A percentile compares a stretch with the other conserved stretches of the same genome.
phyloP scores from a whole-genome alignment of 1,284 basidiomycete species.

The Singerocomus rubriflavus region DNA sequence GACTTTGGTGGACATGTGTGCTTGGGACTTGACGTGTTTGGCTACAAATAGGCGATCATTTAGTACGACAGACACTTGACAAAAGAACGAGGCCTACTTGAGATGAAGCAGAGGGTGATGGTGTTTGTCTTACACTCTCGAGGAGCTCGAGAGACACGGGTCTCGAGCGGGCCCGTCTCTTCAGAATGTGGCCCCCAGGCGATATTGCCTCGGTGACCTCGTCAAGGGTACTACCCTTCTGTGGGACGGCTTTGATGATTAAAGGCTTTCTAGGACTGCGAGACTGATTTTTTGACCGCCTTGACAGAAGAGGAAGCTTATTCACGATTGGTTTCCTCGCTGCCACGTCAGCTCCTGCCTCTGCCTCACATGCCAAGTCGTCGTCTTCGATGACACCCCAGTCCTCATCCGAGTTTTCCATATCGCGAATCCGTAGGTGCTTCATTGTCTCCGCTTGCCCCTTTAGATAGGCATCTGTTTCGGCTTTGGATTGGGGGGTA shows the following conservation, averaged over 20 bases:
- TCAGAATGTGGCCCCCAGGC: conserved; percentile 68
- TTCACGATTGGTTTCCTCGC: conserved; percentile 24
- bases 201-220: conserved; percentile 68
- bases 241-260: conserved; percentile 32
- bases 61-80: conserved; percentile 1
- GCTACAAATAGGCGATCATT: conserved; percentile 15
- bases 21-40: conserved; percentile 18
- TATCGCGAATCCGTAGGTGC: conserved; percentile 57
- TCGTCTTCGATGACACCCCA: conserved; percentile 39
- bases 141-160: conserved; percentile 65
- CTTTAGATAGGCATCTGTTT: conserved; percentile 60
- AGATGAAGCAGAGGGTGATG: conserved; percentile 37
- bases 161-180: conserved; percentile 64
- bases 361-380: conserved; percentile 50
- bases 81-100: conserved; percentile 35
- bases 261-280: conserved; percentile 27
- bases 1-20: conserved; percentile 13
- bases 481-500: conserved; percentile 58
- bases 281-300: conserved; percentile 27
- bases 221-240: conserved; percentile 39
- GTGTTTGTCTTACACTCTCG: conserved; percentile 44
- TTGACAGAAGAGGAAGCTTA: conserved; percentile 24
- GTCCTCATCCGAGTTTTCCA: conserved; percentile 43
- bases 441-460: conserved; percentile 66
- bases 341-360: conserved; percentile 37